These are phyloP conservation scores for Didymella pomorum DNA, from an alignment of 2,329 filamentous ascomycete genomes.

Conservation along the genomic window DNA sequence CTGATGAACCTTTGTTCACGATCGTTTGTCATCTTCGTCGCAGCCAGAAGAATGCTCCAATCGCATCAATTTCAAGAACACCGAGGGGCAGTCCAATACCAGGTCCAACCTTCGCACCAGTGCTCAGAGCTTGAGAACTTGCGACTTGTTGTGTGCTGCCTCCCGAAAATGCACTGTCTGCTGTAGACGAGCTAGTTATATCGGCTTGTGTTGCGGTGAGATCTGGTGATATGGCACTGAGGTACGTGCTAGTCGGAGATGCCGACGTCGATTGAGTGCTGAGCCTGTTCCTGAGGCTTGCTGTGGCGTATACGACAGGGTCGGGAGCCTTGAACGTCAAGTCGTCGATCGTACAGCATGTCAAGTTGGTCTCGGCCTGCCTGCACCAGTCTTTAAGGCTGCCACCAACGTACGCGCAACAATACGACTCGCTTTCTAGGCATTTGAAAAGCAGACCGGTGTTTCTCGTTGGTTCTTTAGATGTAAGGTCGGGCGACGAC, in stretches of 20 bases:
- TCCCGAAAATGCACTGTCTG: not conserved
- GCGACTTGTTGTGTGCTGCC: not conserved
- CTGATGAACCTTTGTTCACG: not conserved
- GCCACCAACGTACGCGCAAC: conserved; percentile 8
- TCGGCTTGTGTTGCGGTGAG: not conserved
- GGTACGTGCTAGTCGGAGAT: not conserved
- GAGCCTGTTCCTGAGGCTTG: conserved; percentile 1
- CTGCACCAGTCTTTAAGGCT: conserved; percentile 2
- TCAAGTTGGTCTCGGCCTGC: conserved; percentile 11
- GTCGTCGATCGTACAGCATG: conserved; percentile 19
- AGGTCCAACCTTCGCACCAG: conserved; percentile 18
- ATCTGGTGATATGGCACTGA: not conserved
- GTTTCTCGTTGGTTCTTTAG: conserved; percentile 1
- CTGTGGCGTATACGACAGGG: conserved; percentile 13
- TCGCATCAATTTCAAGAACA: conserved; percentile 13
- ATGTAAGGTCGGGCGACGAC: not conserved
- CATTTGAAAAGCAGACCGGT: conserved; percentile 16
- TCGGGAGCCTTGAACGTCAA: conserved; percentile 12
- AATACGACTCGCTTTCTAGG: conserved; percentile 6
- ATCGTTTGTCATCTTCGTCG: not conserved
- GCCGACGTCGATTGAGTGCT: not conserved
- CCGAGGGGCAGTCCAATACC: conserved; percentile 20
- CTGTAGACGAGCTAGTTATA: not conserved
- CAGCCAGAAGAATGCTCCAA: conserved; percentile 15
- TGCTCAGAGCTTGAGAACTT: conserved; percentile 1